These are phyloP conservation scores for Umbelopsis sp. DNA, from an alignment of 192 early-diverging fungal species.

Conservation along the genomic window DNA sequence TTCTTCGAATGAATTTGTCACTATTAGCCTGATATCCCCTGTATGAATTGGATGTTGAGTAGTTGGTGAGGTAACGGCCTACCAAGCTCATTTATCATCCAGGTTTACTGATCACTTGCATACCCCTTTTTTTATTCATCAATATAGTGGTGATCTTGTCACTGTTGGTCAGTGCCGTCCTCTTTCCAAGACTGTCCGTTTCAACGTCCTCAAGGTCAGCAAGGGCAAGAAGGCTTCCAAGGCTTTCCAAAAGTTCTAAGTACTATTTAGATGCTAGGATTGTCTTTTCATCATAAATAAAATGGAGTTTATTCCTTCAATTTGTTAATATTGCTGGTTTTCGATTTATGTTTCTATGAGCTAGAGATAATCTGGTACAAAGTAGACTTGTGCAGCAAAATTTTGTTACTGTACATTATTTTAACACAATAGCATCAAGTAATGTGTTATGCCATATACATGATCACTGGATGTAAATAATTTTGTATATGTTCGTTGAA, in stretches of 20 bases:
- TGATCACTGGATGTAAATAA: too few species aligned
- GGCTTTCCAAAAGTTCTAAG: conserved; percentile 92
- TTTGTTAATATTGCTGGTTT: neutral
- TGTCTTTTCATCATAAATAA: neutral
- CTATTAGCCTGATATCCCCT: conserved; percentile 15
- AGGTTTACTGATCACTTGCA: conserved; percentile 20
- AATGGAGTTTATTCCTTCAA: neutral
- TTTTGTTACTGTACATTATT: too few species aligned
- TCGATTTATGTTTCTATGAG: neutral
- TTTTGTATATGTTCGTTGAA: too few species aligned
- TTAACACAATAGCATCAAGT: too few species aligned
- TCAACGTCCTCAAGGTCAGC: conserved; percentile 98
- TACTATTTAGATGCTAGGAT: neutral
- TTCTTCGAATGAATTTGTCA: neutral
- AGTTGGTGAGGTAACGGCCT: conserved; percentile 47
- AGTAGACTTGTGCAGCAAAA: too few species aligned
- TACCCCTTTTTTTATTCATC: conserved; percentile 7
- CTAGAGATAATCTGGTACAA: too few species aligned
- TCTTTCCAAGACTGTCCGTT: conserved; percentile 99
- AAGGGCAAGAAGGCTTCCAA: conserved; percentile 84
- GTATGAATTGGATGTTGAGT: conserved; percentile 26
- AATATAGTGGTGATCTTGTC: conserved; percentile 78
- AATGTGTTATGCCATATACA: too few species aligned
- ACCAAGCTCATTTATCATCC: conserved; percentile 41
- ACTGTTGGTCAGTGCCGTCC: conserved; percentile 99